Conservation (phyloP, 2,329 filamentous ascomycete species). For the Colletotrichum sp. region DNA sequence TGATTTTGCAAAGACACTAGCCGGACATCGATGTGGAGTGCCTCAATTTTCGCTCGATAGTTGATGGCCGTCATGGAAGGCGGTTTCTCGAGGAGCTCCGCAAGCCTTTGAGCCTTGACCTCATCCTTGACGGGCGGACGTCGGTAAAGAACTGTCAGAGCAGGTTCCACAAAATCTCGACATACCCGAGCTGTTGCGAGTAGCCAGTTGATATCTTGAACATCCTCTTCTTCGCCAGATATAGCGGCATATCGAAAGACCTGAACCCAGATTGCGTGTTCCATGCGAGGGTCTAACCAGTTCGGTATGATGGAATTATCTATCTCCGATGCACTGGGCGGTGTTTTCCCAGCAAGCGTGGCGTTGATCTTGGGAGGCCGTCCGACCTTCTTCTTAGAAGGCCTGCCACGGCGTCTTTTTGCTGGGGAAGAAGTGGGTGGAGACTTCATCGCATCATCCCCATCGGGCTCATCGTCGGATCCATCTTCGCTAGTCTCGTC, state of each 20-base stretch:
- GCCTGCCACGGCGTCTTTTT: not conserved
- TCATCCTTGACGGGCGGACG: constrained; percentile 65
- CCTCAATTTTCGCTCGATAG: constrained; percentile 74
- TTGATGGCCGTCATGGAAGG: constrained; percentile 57
- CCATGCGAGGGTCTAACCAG: constrained; percentile 61
- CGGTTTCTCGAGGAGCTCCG: constrained; percentile 59
- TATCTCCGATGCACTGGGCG: not conserved
- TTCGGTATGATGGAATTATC: constrained; percentile 45
- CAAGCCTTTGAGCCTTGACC: constrained; percentile 49
- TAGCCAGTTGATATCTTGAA: constrained; percentile 64
- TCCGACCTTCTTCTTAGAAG: not conserved
- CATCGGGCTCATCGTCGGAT: not conserved
- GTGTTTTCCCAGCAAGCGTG: not conserved
- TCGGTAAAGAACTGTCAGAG: constrained; percentile 74
- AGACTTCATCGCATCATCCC: not conserved
- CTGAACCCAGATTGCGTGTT: constrained; percentile 71
- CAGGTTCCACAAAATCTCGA: constrained; percentile 71
- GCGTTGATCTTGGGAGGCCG: not conserved
- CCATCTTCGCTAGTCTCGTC: not conserved
- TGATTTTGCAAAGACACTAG: constrained; percentile 60
- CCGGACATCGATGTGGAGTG: constrained; percentile 74
- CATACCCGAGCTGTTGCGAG: constrained; percentile 67
- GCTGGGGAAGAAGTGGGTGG: not conserved
- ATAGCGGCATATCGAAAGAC: constrained; percentile 73
- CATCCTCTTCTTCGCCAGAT: constrained; percentile 26